Base-by-base conservation (phyloP, 495 filamentous ascomycete species). In the Hypoxylon lienhwacheense region DNA sequence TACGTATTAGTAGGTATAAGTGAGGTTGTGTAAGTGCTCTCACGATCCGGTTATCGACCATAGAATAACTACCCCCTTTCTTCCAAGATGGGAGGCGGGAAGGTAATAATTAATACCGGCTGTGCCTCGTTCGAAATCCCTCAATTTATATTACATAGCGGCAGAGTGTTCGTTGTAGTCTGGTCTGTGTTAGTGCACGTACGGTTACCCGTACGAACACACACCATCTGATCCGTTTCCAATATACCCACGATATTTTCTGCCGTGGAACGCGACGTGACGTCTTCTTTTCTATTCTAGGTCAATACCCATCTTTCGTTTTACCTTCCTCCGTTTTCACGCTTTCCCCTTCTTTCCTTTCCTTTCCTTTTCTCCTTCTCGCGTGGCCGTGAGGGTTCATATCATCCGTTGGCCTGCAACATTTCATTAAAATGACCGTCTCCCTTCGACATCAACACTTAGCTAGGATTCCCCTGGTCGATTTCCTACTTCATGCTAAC, bases 191-290 rank as follows among this genome's bases (percentile, higher is more conserved):
- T 11, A n/a, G 32, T 45, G 26, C 16, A 20, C 10, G 15, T 31
- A 31, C 16, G 25, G 28, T 37, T 43, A 39, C 45, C 56, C 32
- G 24, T 33, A 26, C 22, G 22, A 34, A 47, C 50, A 35, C 10
- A n/a, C n/a, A n/a, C 45, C 35, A 47, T 35, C 50, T 35, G n/a
- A 46, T 47, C 37, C 37, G 53, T 3, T 33, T 17, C 37, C 46
- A 55, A 51, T 51, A 55, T 47, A 24, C 15, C 21, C 47, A 52
- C 46, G 52, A 55, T 55, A 42, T 42, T 37, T 25, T 33, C 15
- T 43, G 52, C 7, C 26, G 46, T 52, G 58, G 47, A 44, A 61
- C 58, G 22, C 52, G 44, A 14, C 31, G 56, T 61, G 58, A 61
- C 58, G 52, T 60, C 32, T 54, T 20, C 21, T 22, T 25, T 40